Evolutionary conservation across 768 basidiomycete species (phyloP).

Genomic region (Collybia nuda): DNA sequence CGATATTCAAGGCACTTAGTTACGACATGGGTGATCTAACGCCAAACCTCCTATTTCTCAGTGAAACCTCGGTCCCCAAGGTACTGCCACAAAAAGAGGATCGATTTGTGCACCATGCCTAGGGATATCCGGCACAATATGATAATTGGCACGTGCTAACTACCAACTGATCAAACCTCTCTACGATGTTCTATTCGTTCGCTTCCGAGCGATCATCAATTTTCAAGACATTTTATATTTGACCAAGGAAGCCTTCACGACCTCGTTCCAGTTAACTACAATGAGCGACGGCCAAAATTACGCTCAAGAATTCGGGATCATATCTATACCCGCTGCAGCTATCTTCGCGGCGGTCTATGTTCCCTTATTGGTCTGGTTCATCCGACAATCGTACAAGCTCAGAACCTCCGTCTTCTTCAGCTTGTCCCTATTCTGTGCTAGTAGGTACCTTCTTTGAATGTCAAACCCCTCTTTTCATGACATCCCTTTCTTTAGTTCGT

Average conservation of each 20-base stretch:
- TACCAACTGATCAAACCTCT: no score
- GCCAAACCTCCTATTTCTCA: no score
- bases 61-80: no score
- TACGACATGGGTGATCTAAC: no score
- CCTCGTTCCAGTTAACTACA: neutral
- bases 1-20: no score
- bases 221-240: no score
- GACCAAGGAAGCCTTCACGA: neutral
- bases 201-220: no score
- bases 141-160: no score
- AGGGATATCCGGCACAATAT: no score
- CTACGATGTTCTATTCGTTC: no score
- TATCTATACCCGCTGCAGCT: slow-evolving; percentile 31
- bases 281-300: slow-evolving; percentile 21
- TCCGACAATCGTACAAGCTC: slow-evolving; percentile 24
- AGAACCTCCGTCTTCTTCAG: slow-evolving; percentile 33
- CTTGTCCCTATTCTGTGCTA: slow-evolving; percentile 35
- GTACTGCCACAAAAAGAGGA: no score
- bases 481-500: slow-evolving; percentile 30
- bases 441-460: slow-evolving; percentile 23
- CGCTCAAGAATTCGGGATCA: slow-evolving; percentile 29
- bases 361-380: slow-evolving; percentile 28
- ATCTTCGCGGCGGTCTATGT: slow-evolving; percentile 34
- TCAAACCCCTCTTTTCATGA: neutral
- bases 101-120: no score